phyloP scores from a whole-genome alignment of 768 basidiomycete species.

The Russula sp. region DNA sequence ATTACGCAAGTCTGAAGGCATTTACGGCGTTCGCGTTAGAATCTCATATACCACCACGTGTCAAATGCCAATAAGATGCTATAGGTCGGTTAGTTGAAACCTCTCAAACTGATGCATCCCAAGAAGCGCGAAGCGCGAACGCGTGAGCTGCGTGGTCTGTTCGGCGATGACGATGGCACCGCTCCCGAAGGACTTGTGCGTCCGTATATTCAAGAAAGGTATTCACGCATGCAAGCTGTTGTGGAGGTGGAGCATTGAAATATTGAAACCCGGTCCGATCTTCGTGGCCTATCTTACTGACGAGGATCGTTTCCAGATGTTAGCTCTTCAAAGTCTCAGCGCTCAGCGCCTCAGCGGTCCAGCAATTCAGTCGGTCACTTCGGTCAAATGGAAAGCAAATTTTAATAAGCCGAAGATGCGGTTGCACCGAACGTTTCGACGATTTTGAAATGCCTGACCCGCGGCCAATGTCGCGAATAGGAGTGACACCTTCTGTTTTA shows the following conservation, averaged over 20 bases:
- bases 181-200: neutral
- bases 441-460: neutral
- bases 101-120: neutral
- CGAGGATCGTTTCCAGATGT: constrained; percentile 14
- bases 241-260: too few relatives aligned
- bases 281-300: neutral
- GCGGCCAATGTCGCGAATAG: neutral
- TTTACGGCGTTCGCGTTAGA: neutral
- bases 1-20: constrained; percentile 7
- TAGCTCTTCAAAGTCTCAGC: neutral
- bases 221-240: neutral
- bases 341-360: neutral
- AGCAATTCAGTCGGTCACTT: neutral
- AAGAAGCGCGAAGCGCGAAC: neutral
- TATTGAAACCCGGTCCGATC: neutral
- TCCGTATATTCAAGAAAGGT: too few relatives aligned
- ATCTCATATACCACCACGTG: neutral
- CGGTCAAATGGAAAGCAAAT: neutral
- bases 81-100: neutral
- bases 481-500: constrained; percentile 4
- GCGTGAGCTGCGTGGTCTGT: neutral
- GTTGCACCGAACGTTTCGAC: neutral
- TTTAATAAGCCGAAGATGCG: constrained; percentile 12
- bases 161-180: too few relatives aligned
- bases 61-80: neutral